Percentiles rank a stretch among this genome's conserved stretches.
These are phyloP conservation scores for Suillus spraguei DNA, from an alignment of 768 basidiomycete genomes.

Conservation along the genomic window DNA sequence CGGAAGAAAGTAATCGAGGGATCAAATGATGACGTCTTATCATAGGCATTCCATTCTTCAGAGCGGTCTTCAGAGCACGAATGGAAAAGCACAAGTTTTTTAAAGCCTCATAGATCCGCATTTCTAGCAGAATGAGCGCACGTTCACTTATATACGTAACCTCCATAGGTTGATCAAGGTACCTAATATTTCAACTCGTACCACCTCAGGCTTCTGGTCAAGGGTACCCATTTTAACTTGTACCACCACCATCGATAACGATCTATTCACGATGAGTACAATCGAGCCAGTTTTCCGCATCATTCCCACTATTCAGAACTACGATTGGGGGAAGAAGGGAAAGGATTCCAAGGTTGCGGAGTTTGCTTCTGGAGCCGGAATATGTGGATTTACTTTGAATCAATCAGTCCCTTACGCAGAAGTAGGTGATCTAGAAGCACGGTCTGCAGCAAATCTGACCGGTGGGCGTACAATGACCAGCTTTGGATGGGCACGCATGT, in stretches of 20 bases:
- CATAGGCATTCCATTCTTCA: not conserved
- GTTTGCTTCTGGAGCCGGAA: constrained; percentile 61
- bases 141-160: constrained; percentile 8
- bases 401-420: constrained; percentile 87
- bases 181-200: not conserved
- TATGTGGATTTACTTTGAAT: constrained; percentile 70
- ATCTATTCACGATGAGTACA: constrained; percentile 25
- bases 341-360: constrained; percentile 84
- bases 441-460: constrained; percentile 15
- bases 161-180: not conserved
- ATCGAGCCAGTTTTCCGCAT: constrained; percentile 70
- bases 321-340: constrained; percentile 95
- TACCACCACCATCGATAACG: constrained; percentile 12
- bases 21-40: not conserved
- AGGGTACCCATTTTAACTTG: not conserved
- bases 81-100: not conserved
- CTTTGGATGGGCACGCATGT: constrained; percentile 99
- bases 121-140: not conserved
- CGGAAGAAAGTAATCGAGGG: not conserved
- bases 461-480: constrained; percentile 40
- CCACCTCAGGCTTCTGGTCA: not conserved
- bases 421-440: constrained; percentile 48
- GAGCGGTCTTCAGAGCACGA: not conserved
- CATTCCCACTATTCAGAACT: constrained; percentile 81
- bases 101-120: constrained; percentile 8